Evolutionary conservation across 805 yeast genomes (phyloP).

Genomic region (Yarrowia yakushimensis): DNA sequence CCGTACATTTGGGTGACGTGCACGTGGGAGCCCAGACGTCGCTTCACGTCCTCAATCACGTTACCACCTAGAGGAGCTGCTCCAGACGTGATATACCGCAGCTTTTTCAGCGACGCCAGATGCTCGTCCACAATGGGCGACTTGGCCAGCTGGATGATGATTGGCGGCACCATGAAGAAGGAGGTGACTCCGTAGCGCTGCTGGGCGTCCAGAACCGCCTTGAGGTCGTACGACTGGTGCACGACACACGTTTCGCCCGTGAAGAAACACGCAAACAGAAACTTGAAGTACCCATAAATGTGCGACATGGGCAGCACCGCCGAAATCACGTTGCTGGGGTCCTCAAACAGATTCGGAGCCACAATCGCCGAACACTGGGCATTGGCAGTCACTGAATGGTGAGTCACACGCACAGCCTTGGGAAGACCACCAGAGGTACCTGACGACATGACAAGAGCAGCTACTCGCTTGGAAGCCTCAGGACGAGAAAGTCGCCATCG

Average conservation of each 20-base stretch:
- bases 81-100: constrained; percentile 43
- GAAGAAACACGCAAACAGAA: constrained; percentile 32
- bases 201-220: constrained; percentile 33
- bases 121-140: constrained; percentile 44
- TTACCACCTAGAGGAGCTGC: constrained; percentile 45
- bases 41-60: constrained; percentile 7
- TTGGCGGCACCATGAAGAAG: constrained; percentile 44
- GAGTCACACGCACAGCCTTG: constrained; percentile 71
- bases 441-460: constrained; percentile 37
- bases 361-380: constrained; percentile 38
- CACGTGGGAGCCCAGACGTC: constrained; percentile 26
- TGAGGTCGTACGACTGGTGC: constrained; percentile 39
- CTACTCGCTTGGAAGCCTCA: constrained; percentile 26
- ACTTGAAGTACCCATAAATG: constrained; percentile 35
- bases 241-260: constrained; percentile 32
- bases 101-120: constrained; percentile 42
- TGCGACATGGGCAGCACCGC: constrained; percentile 38
- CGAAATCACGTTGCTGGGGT: constrained; percentile 36
- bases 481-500: constrained; percentile 15
- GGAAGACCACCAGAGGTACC: constrained; percentile 56
- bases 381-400: constrained; percentile 48
- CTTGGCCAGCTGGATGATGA: constrained; percentile 46
- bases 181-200: constrained; percentile 39
- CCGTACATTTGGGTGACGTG: constrained; percentile 25
- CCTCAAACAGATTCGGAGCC: constrained; percentile 41